These are phyloP conservation scores for Aspergillus flavus DNA, from an alignment of 2,329 filamentous ascomycete species.

Conservation along the genomic window DNA sequence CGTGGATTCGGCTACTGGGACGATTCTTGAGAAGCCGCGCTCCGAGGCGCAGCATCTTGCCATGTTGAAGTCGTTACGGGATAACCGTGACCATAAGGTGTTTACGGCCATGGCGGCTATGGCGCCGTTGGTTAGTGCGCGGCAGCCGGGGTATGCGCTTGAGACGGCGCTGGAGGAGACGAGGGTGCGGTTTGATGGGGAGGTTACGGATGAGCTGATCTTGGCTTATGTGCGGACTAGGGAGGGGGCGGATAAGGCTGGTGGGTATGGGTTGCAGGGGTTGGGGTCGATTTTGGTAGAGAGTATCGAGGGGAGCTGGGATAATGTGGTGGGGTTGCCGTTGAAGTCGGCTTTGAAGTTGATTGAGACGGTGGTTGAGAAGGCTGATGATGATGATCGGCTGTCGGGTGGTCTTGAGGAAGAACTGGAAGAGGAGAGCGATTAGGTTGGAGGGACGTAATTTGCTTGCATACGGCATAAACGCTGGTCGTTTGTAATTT, in stretches of 20 bases:
- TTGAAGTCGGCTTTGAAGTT: constrained; percentile 75
- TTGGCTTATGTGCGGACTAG: constrained; percentile 69
- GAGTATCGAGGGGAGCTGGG: constrained; percentile 82
- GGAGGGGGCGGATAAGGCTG: constrained; percentile 94
- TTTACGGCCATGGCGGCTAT: constrained; percentile 85
- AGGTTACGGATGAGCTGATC: constrained; percentile 79
- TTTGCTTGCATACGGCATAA: constrained; percentile 11
- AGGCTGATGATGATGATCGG: constrained; percentile 67
- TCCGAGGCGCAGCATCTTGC: constrained; percentile 77
- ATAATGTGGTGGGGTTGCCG: constrained; percentile 93
- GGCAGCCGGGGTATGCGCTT: constrained; percentile 82
- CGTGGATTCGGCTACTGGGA: constrained; percentile 68
- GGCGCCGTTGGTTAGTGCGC: constrained; percentile 76
- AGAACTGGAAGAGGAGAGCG: constrained; percentile 22
- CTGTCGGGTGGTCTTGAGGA: constrained; percentile 43
- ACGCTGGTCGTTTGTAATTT: constrained; percentile 15
- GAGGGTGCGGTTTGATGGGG: constrained; percentile 78
- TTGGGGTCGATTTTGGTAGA: constrained; percentile 84
- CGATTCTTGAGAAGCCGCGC: constrained; percentile 88
- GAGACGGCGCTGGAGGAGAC: constrained; percentile 87
- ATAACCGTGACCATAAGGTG: constrained; percentile 76
- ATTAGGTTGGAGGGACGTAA: background rate
- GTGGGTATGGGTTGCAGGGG: constrained; percentile 92
- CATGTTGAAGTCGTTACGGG: constrained; percentile 81
- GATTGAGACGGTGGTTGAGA: constrained; percentile 84